A percentile compares a stretch with the other conserved stretches of the same genome.
Conservation (phyloP, 352 stramenopile genomes). For the Thraustochytrium sp. region DNA sequence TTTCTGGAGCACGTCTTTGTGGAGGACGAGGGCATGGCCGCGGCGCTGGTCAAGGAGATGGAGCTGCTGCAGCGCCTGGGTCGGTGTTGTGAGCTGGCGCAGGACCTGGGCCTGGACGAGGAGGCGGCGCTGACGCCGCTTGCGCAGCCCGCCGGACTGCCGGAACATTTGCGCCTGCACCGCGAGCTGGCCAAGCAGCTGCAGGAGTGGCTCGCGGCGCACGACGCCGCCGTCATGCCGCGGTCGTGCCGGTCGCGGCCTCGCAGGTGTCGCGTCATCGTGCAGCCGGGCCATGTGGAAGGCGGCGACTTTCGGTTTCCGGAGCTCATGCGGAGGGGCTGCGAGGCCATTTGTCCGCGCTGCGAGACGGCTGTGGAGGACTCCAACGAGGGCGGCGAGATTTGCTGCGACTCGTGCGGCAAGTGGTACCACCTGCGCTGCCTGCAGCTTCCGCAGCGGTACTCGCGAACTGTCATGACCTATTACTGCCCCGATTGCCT, state of each 20-base stretch:
- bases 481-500: not conserved
- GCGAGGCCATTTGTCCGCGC: not conserved
- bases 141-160: not conserved
- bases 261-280: not conserved
- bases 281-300: not conserved
- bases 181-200: not conserved
- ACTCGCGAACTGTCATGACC: not conserved
- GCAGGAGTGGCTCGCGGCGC: not conserved
- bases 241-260: not conserved
- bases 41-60: not conserved
- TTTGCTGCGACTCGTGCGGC: not conserved
- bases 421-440: not conserved
- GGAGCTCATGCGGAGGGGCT: not conserved
- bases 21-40: not conserved
- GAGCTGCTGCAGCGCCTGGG: not conserved
- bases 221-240: not conserved
- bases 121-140: not conserved
- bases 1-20: constrained; percentile 16
- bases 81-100: not conserved
- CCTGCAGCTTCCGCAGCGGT: not conserved
- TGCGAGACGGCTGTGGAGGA: not conserved
- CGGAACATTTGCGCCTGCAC: not conserved
- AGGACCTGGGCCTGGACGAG: not conserved
- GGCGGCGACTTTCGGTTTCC: not conserved
- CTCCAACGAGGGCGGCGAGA: not conserved